Evolutionary conservation across 345 rosid species (phyloP), one percentile per base, ranked within the genome.

Genomic region (Melaleuca quinquenervia): DNA sequence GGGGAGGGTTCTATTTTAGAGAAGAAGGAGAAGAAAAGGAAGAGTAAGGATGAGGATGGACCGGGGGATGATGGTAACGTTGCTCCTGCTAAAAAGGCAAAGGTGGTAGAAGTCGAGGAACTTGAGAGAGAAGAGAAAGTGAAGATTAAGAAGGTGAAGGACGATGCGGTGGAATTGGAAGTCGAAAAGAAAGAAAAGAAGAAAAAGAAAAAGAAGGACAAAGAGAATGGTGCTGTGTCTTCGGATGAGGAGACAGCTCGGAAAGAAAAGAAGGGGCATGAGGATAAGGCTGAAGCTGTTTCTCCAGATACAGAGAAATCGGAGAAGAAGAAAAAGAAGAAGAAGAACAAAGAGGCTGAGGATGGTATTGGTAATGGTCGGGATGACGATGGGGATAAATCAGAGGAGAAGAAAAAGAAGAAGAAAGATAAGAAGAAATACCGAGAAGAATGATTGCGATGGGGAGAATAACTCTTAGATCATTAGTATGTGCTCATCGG

Each of bases 371-470:
- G 53, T 52, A 82, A 53, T 84, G 91, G 87, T 45, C 89, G 91
- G 75, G 92, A 89, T 2, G 91, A 87, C 85, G 88, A 85, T 86
- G 93, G 88, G 85, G 92, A 89, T 18, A 94, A 90, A 64, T 89
- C 91, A 84, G 96, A 94, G 89, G 94, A 95, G 93, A 93, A 93
- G 87, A 94, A 93, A 85, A 94, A 94, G 88, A 92, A 94, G 87
- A 94, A 95, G 89, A 92, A 96, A 27, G 89, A 95, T 87, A 91
- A 95, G 89, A 91, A 89, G 51, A 92, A 93, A 85, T 92, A 85
- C 32, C 91, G 88, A 52, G 94, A 87, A 52, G 91, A 89, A 74
- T 86, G 64, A 83, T 15, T 5, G 13, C 84, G 26, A 36, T 82
- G 10, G 88, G 32, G 75, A 16, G 82, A 74, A 60, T 83, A 22